Base-by-base conservation (phyloP, 208 protist species). In the Acanthamoeba triangularis region DNA sequence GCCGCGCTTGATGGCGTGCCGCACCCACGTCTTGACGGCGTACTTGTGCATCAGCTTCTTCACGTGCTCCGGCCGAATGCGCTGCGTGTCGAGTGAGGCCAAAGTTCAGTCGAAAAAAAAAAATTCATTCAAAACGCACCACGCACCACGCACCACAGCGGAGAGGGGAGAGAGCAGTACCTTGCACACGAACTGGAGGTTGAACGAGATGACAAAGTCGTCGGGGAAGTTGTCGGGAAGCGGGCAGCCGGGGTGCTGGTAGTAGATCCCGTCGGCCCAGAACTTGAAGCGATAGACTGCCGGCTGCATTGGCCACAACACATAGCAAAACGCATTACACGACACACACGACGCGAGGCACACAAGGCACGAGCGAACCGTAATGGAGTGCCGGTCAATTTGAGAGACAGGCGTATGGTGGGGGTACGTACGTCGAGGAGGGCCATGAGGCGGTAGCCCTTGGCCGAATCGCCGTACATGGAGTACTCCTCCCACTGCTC, bases 31-130 rank as follows among this genome's bases (percentile, higher is more conserved):
- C 80, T 88, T 88, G 16, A 28, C 7, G 44, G 80, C 25, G 80
- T 88, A 88, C 35, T 88, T 88, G 80, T 63, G 41, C 80, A 88
- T 56, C 28, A 88, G 80, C 80, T 88, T 88, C 80, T 88, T 88
- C 49, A 88, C 80, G 28, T 88, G n/a, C 49, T 88, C 80, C 7
- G 80, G 52, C 20, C 16, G 44, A 18, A 88, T 88, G 5, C 80
- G 44, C 80, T 88, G 80, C 30, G 52, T 59, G 2, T 23, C 23
- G 61, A 69, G n/a, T 30, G 61, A 23, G 3, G 4, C 25, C 61
- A 2, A 78, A 44, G 72, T 33, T 35, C 72, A 37, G 35, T 13
- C 8, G 69, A 54, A 5, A 5, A 54, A 54, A 54, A n/a, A n/a
- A n/a, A n/a, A n/a, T n/a, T n/a, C n/a, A n/a, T n/a, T n/a, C n/a